A percentile compares a stretch with the other conserved stretches of the same genome.
phyloP scores from a whole-genome alignment of 805 yeast genomes.

The Wickerhamiella domercqiae region DNA sequence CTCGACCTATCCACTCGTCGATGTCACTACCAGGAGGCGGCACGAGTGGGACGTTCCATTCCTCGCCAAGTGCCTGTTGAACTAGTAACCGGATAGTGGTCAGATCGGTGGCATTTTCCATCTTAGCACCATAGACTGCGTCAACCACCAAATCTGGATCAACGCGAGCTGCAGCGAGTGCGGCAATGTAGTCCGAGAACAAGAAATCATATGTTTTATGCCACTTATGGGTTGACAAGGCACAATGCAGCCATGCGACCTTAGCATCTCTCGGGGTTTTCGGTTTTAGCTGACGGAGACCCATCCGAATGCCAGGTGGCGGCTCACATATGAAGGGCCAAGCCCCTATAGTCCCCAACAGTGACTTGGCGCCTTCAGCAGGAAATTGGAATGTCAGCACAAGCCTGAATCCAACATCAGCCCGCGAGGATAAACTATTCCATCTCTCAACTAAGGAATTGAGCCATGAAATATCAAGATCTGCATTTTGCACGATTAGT shows the following conservation, averaged over 20 bases:
- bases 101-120: background rate
- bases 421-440: background rate
- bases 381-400: constrained; percentile 36
- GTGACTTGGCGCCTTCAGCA: constrained; percentile 34
- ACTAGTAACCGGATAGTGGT: background rate
- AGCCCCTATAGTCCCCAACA: constrained; percentile 39
- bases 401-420: constrained; percentile 32
- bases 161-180: constrained; percentile 30
- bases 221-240: constrained; percentile 43
- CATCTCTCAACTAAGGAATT: constrained; percentile 34
- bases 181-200: constrained; percentile 51
- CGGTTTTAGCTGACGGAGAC: constrained; percentile 31
- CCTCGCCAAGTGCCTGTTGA: background rate
- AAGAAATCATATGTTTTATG: constrained; percentile 48
- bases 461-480: constrained; percentile 54
- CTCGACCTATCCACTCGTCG: too few relatives aligned
- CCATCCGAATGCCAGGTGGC: constrained; percentile 40
- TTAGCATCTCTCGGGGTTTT: constrained; percentile 34
- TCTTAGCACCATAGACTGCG: constrained; percentile 39
- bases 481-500: constrained; percentile 71
- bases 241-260: constrained; percentile 60
- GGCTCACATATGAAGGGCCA: constrained; percentile 43
- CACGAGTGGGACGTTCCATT: too few relatives aligned
- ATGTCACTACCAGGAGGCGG: too few relatives aligned
- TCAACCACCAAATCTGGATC: constrained; percentile 31